These are phyloP conservation scores for Galerina marginata DNA, from an alignment of 768 basidiomycete species.

Conservation along the genomic window DNA sequence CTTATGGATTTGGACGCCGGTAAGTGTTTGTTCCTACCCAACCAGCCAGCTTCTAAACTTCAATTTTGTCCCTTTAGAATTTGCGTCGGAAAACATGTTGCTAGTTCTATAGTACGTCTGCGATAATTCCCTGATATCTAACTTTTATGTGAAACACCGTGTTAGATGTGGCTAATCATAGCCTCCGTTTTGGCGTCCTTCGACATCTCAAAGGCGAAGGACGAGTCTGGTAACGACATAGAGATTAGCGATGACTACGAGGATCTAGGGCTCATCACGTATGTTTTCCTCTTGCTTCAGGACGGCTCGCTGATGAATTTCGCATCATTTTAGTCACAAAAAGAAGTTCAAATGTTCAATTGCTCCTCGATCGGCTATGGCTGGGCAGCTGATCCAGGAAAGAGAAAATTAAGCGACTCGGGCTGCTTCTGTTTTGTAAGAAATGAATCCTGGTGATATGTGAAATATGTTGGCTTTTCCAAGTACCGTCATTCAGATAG, in stretches of 20 bases:
- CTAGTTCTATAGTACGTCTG: slow-evolving; percentile 12
- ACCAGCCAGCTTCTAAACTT: neutral
- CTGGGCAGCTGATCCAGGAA: neutral
- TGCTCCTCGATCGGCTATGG: neutral
- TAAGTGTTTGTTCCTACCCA: neutral
- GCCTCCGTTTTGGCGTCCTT: slow-evolving; percentile 39
- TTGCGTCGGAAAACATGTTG: slow-evolving; percentile 21
- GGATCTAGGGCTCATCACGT: slow-evolving; percentile 6
- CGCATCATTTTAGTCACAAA: neutral
- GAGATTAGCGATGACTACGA: slow-evolving; percentile 19
- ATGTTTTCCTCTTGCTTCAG: neutral
- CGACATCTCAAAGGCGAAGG: slow-evolving; percentile 35
- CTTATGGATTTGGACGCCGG: slow-evolving; percentile 40
- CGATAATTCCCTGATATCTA: neutral
- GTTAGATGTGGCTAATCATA: slow-evolving; percentile 34
- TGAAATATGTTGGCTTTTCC: no score
- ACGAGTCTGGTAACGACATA: slow-evolving; percentile 39
- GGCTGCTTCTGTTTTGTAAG: no score
- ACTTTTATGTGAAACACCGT: slow-evolving; percentile 10
- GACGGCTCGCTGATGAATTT: neutral
- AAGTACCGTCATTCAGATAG: no score
- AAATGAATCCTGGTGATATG: no score
- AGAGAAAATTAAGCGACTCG: no score
- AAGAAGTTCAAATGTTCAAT: neutral
- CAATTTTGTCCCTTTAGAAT: neutral